Conservation (phyloP, 2,329 filamentous ascomycete genomes). For the Rosellinia necatrix region DNA sequence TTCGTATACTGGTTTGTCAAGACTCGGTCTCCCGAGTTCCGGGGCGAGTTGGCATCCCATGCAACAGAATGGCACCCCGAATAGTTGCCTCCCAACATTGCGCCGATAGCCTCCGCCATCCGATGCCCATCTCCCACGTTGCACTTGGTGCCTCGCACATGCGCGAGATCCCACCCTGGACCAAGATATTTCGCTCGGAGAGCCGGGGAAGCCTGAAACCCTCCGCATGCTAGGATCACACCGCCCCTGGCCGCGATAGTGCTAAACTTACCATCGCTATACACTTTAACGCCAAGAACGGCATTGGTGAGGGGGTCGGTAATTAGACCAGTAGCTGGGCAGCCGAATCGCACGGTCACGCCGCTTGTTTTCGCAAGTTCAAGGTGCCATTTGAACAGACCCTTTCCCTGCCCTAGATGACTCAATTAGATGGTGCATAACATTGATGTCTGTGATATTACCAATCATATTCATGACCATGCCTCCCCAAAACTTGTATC, state of each 20-base stretch:
- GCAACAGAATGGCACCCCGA: conserved; percentile 67
- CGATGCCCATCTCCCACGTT: conserved; percentile 65
- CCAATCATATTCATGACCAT: conserved; percentile 50
- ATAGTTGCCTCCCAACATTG: conserved; percentile 61
- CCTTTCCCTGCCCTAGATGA: conserved; percentile 31
- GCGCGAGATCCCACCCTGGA: conserved; percentile 65
- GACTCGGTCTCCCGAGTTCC: conserved; percentile 58
- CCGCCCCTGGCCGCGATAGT: conserved; percentile 37
- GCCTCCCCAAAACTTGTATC: conserved; percentile 70
- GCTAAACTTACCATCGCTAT: conserved; percentile 16
- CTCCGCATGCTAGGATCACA: conserved; percentile 63
- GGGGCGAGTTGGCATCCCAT: conserved; percentile 67
- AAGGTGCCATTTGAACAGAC: conserved; percentile 32
- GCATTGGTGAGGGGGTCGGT: conserved; percentile 25
- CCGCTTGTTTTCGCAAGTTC: conserved; percentile 26
- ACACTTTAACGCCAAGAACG: conserved; percentile 28
- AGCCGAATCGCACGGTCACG: conserved; percentile 26
- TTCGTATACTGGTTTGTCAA: conserved; percentile 71
- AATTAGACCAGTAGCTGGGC: conserved; percentile 28
- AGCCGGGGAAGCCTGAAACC: conserved; percentile 65
- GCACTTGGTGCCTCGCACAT: conserved; percentile 66
- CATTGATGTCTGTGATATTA: neutral
- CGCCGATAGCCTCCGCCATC: conserved; percentile 57
- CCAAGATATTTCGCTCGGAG: conserved; percentile 60
- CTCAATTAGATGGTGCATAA: conserved; percentile 5